Base-by-base conservation (phyloP, 2,329 filamentous ascomycete genomes). In the Venturia oleaginea region DNA sequence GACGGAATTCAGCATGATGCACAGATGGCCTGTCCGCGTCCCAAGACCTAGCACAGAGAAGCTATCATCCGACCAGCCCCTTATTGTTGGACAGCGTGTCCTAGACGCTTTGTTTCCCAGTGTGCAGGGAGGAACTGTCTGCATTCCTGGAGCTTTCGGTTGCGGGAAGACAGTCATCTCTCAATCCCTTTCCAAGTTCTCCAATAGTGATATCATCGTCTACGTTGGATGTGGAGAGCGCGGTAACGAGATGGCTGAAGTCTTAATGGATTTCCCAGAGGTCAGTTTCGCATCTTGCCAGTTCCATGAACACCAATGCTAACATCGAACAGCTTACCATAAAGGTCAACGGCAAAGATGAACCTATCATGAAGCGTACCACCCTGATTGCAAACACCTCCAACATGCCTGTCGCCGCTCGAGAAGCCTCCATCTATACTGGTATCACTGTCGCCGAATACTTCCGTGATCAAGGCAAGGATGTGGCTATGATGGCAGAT, bases 361-460 rank as follows among this genome's bases (percentile, higher is more conserved):
- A 99, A 77, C 92, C 93, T 70, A 99, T 99, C 82, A 99, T 99
- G 94, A 99, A 99, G 86, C 93, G 94, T 76, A 99, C 94, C 19
- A 95, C 92, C 27, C 84, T 99, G 67, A 97, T 99, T 74, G 94
- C 94, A 77, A 99, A 99, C 80, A 99, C 94, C 54, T 99, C 94
- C 72, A 99, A 99, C 83, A 99, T 99, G 94, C 94, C 94, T 67
- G 94, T 99, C 73, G 94, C 94, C 68, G 94, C 94, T 67, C 91
- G 94, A 80, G 94, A 99, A 78, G 94, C 94, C 65, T 99, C 94
- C 68, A 99, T 99, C 75, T 99, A 99, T 80, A 99, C 94, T 3
- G 94, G 86, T 74, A 96, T 97, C 68, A 96, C 91, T 0, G 88
- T 97, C 0, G 90, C 91, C 51, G 94, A 99, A 76, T 99, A 99